Evolutionary conservation across 495 filamentous ascomycete genomes (phyloP).

Genomic region (Tuber brumale): DNA sequence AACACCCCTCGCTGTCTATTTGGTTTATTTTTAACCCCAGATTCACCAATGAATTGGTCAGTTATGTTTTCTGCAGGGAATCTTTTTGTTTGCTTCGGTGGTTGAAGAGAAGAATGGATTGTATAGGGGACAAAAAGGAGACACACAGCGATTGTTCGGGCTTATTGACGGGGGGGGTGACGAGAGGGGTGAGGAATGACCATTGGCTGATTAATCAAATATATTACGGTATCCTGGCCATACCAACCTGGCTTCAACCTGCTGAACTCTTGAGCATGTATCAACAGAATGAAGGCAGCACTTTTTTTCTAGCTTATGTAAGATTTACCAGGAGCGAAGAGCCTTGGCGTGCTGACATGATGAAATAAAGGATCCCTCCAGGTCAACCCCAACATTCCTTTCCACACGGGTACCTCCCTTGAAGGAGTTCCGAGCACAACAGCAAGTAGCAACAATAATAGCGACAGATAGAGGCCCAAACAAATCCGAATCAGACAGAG

Average conservation of each 20-base stretch:
- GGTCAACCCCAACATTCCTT: background rate
- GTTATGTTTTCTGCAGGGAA: conserved; percentile 4
- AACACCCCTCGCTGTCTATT: background rate
- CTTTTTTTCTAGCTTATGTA: background rate
- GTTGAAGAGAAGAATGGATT: conserved; percentile 5
- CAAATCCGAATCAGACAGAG: background rate
- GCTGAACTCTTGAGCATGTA: background rate
- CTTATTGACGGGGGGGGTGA: background rate
- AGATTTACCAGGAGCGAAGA: background rate
- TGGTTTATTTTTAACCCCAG: background rate
- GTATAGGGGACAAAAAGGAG: background rate
- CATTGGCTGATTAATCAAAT: background rate
- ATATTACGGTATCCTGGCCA: too few relatives aligned
- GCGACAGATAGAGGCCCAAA: background rate
- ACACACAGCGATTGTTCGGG: background rate
- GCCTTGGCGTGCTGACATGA: background rate
- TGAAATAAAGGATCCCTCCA: background rate
- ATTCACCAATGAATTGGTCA: background rate
- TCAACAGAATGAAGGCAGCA: too few relatives aligned
- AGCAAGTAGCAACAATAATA: background rate
- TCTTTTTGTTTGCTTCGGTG: background rate
- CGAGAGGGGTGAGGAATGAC: background rate
- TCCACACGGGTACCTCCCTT: background rate
- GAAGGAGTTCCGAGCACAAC: background rate
- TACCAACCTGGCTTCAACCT: too few relatives aligned